Base-by-base conservation (phyloP, 192 early-diverging fungal genomes). In the Spinellus fusiger region DNA sequence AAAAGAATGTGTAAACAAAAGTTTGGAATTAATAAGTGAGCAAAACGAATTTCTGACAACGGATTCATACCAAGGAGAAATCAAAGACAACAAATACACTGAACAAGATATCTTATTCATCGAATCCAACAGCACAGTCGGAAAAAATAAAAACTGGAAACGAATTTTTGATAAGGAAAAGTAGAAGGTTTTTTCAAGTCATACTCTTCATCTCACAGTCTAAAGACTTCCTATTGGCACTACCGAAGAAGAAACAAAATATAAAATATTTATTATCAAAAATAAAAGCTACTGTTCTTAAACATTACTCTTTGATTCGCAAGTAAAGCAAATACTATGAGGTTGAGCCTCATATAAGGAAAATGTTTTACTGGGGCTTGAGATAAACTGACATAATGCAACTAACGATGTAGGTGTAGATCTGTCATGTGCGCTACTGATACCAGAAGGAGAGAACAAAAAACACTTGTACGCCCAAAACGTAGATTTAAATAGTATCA, bases 61-160 rank as follows among this genome's bases (percentile, higher is more conserved):
- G 27, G 12, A 1, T 50, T 50, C 49, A 50, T 5, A 26, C 49
- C 49, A 50, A 50, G 22, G 12, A 1, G 12, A 50, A 1, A 50
- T 3, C 49, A 5, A 1, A 3, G 12, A 50, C 49, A 50, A 50
- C 12, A 50, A 25, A 50, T 50, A 50, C 49, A 12, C 1, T 50
- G 49, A 50, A 50, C 3, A 50, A 25, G 49, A 50, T 12, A 22
- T 50, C 49, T 12, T 50, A 12, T 50, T 50, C 12, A 26, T 50
- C 12, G 49, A 50, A 5, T 50, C 49, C 49, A 50, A 50, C 49
- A 50, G 49, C 49, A 50, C 12, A 50, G 49, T 50, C 12, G 49
- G 49, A 1, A 50, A 50, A 50, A 50, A 50, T 12, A 50, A 50
- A 50, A 50, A 50, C 49, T 50, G 49, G 49, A 50, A 50, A 50